These are phyloP conservation scores for Tetracentron sinense DNA, from an alignment of 164 flowering plant genomes.

Conservation along the genomic window DNA sequence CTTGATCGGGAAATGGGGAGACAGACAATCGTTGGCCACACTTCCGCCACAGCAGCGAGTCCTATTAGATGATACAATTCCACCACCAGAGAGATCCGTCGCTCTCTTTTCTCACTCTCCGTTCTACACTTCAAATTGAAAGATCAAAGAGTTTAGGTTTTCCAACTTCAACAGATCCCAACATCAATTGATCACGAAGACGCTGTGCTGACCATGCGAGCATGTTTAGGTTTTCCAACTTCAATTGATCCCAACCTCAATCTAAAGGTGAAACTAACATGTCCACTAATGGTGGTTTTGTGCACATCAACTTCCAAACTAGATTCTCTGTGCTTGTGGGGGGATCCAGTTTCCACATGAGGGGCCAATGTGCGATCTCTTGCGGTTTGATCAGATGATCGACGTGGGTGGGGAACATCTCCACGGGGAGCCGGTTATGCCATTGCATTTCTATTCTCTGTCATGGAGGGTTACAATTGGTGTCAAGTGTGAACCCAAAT, in stretches of 20 bases:
- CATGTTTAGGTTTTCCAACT: no score
- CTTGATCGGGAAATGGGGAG: conserved; percentile 53
- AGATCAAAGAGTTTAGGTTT: not conserved
- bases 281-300: no score
- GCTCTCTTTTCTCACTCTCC: conserved; percentile 35
- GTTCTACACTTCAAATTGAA: conserved; percentile 9
- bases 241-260: no score
- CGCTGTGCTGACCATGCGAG: no score
- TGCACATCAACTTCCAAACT: no score
- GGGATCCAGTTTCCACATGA: conserved; percentile 44
- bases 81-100: conserved; percentile 27
- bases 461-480: conserved; percentile 62
- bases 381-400: conserved; percentile 49
- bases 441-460: conserved; percentile 48
- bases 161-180: no score
- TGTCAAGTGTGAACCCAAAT: conserved; percentile 31
- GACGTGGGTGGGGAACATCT: conserved; percentile 54
- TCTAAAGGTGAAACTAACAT: no score
- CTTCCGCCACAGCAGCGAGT: conserved; percentile 1
- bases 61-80: not conserved
- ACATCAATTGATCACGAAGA: no score
- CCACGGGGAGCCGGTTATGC: conserved; percentile 52
- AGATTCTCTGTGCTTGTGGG: not conserved
- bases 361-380: conserved; percentile 53
- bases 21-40: conserved; percentile 6